phyloP scores from a whole-genome alignment of 176 grass and related monocot genomes.

The Hyparrhenia diplandra region DNA sequence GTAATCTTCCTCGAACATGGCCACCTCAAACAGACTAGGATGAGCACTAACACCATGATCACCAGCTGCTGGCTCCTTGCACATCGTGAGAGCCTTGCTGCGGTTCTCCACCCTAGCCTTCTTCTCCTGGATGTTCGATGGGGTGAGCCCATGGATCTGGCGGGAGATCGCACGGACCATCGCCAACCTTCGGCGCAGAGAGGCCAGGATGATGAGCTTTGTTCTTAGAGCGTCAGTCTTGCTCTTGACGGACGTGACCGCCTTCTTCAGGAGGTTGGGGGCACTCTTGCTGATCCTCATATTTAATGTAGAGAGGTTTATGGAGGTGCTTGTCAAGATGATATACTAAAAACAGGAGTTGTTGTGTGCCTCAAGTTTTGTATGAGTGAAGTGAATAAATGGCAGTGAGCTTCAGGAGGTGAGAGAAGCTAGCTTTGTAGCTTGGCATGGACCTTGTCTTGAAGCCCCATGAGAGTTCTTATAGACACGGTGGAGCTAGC shows the following conservation, averaged over 20 bases:
- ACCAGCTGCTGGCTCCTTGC: neutral
- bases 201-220: slow-evolving; percentile 47
- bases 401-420: neutral
- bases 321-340: slow-evolving; percentile 1
- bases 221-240: slow-evolving; percentile 48
- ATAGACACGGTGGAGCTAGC: slow-evolving; percentile 26
- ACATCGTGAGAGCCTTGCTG: slow-evolving; percentile 29
- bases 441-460: slow-evolving; percentile 56
- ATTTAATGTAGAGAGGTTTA: neutral
- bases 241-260: slow-evolving; percentile 39
- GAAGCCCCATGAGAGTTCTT: slow-evolving; percentile 31
- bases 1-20: slow-evolving; percentile 18
- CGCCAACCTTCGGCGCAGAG: slow-evolving; percentile 43
- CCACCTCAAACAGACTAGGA: neutral
- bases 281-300: slow-evolving; percentile 61
- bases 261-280: slow-evolving; percentile 62
- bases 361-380: slow-evolving; percentile 4
- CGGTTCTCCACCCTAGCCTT: neutral
- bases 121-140: neutral
- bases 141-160: slow-evolving; percentile 48
- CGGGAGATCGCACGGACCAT: slow-evolving; percentile 36
- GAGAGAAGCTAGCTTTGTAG: too few species aligned
- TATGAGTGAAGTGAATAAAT: neutral
- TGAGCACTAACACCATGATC: neutral
- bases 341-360: neutral